Percentiles rank a stretch among this genome's conserved stretches.
Evolutionary conservation across 192 early-diverging fungal genomes (phyloP).

Genomic region (Dimargaris xerosporica): DNA sequence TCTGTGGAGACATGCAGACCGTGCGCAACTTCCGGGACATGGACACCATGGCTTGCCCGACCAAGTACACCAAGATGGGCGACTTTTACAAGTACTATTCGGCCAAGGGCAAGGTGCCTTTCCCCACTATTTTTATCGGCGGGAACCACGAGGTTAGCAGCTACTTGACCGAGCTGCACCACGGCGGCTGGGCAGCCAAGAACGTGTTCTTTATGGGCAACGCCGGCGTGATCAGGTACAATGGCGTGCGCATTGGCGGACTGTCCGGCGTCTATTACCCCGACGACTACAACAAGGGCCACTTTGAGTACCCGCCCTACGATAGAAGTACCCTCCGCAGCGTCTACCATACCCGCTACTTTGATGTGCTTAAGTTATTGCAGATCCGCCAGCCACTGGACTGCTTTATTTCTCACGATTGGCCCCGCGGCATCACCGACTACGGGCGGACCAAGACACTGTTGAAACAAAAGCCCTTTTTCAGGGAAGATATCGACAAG

Average conservation of each 20-base stretch:
- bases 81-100: constrained; percentile 90
- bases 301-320: constrained; percentile 70
- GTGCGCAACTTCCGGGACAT: constrained; percentile 77
- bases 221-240: constrained; percentile 73
- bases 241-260: constrained; percentile 82
- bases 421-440: constrained; percentile 75
- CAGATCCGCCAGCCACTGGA: constrained; percentile 66
- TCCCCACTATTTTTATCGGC: constrained; percentile 90
- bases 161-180: constrained; percentile 90
- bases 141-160: constrained; percentile 97
- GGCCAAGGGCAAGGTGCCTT: constrained; percentile 57
- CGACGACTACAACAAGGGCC: constrained; percentile 40
- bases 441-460: constrained; percentile 54
- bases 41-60: constrained; percentile 63
- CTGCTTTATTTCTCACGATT: constrained; percentile 89
- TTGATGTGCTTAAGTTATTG: constrained; percentile 60
- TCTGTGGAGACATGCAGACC: constrained; percentile 96
- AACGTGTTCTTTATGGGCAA: constrained; percentile 89
- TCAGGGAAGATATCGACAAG: constrained; percentile 46
- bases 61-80: constrained; percentile 71
- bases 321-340: constrained; percentile 40
- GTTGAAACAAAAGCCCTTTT: constrained; percentile 53
- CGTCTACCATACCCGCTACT: constrained; percentile 78
- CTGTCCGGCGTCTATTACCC: constrained; percentile 80
- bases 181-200: constrained; percentile 88